Percentiles rank a stretch among this genome's conserved stretches.
phyloP scores from a whole-genome alignment of 441 rosid species.

The Populus hybrid region DNA sequence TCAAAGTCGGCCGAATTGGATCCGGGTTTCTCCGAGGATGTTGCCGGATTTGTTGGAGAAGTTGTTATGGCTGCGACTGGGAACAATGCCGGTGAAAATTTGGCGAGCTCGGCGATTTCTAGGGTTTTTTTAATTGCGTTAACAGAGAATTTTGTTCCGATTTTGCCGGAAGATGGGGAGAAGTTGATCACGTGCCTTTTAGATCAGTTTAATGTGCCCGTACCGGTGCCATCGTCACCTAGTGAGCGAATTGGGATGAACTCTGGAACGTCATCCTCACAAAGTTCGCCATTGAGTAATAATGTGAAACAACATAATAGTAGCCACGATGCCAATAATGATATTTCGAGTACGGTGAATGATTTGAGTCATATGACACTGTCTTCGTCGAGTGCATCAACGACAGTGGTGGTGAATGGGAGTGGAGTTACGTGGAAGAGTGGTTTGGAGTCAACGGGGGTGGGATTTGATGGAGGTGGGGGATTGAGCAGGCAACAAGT shows the following conservation, averaged over 20 bases:
- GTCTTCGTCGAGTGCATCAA: constrained; percentile 35
- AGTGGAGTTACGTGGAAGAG: constrained; percentile 57
- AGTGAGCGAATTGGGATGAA: constrained; percentile 39
- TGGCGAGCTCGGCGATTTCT: constrained; percentile 43
- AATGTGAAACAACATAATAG: constrained; percentile 30
- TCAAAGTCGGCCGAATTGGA: constrained; percentile 47
- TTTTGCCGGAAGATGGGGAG: constrained; percentile 61
- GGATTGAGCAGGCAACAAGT: constrained; percentile 56
- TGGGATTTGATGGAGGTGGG: constrained; percentile 47
- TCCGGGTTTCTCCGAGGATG: constrained; percentile 61
- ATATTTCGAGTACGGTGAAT: constrained; percentile 54
- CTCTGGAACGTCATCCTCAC: constrained; percentile 64
- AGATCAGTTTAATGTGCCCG: constrained; percentile 52
- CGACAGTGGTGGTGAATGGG: constrained; percentile 52
- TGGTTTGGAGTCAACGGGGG: constrained; percentile 45
- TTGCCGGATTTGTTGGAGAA: constrained; percentile 64
- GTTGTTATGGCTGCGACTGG: constrained; percentile 53
- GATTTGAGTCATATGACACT: constrained; percentile 49
- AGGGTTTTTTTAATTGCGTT: constrained; percentile 67
- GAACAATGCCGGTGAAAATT: constrained; percentile 33
- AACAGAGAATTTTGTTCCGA: constrained; percentile 68
- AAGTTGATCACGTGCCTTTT: constrained; percentile 59
- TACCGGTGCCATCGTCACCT: constrained; percentile 45
- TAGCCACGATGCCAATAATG: constrained; percentile 30
- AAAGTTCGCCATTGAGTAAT: constrained; percentile 58